Base-by-base conservation (phyloP, 768 basidiomycete species). In the Boletus fagicola region DNA sequence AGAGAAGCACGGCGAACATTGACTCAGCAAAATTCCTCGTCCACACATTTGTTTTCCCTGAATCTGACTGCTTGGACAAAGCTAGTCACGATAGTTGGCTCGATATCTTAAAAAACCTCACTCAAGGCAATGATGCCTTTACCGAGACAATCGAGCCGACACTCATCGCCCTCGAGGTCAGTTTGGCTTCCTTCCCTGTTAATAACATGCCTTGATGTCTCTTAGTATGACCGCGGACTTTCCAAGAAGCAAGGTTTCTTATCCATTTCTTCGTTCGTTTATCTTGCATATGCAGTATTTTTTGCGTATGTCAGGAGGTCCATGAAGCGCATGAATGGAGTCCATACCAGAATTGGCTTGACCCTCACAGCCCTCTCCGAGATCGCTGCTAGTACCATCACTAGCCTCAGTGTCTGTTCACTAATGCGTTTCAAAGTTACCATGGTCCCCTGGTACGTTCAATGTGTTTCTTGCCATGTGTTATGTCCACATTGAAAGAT, bases 321-420 rank as follows among this genome's bases (percentile, higher is more conserved):
- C 42, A 82, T 94, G 74, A 80, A 85, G 54, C 80, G 83, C 44
- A 90, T 92, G 83, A 80, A 85, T 57, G 86, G 86, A 13, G 89
- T 97, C 11, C 96, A 99, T 73, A 94, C 92, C 5, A 84, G 92
- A 44, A 79, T 92, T 53, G 96, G 96, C 72, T 76, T 99, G 33
- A 90, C 92, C 1, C 90, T 98, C 70, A 98, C 96, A 2, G 96
- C 94, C 13, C 77, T 95, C 30, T 88, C 96, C 22, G 94, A 98
- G 74, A 87, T 98, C 43, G 77, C 87, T 8, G 93, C 92, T 56
- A 95, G 93, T 76, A 94, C 96, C 0, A 84, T 99, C 62, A 97
- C 95, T 51, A 93, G 91, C 64, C 79, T 97, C 46, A 94, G 92
- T 66, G 92, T 97, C 35, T 93, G 94, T 65, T 92, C 93, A 7